Base-by-base conservation (phyloP, 148 eudicot species). In the Talinum fruticosum region DNA sequence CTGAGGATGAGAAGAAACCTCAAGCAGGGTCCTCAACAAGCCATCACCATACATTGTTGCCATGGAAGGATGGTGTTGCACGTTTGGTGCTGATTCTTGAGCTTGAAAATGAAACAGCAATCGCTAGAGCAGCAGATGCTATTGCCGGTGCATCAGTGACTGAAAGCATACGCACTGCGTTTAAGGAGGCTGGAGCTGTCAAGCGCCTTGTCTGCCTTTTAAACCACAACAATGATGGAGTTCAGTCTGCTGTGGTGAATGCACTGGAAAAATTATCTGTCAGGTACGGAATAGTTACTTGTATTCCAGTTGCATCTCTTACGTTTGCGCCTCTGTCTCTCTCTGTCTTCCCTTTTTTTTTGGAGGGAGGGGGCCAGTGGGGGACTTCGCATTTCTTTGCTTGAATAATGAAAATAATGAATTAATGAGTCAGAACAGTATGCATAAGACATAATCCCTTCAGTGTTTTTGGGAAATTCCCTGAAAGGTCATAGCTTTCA, bases 11-110 rank as follows among this genome's bases (percentile, higher is more conserved):
- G 77, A 77, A 62, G 28, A 86, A 80, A 8, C 75, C 82, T 45
- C 75, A 82, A 24, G 74, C 61, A 71, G 82, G 72, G 66, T 49
- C 75, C 41, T 74, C 89, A 72, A 78, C 79, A 68, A 74, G 76
- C 78, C 75, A 45, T 67, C 82, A 76, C 62, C 82, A 86, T 75
- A 94, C 94, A 6, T 72, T 94, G 83, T 80, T 94, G 88, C 89
- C 93, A 53, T 87, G 81, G 91, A 82, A 85, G 75, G 97, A 94
- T 85, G 98, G 91, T 76, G 85, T 92, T 85, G 98, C 97, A 59
- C 94, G 97, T 5, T 76, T 94, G 88, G 97, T 88, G 69, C 76
- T 94, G 79, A 92, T 94, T 87, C 92, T 94, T 82, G 97, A 84
- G 79, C 88, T 94, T 62, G 88, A 92, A 79, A 93, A 94, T 82